Evolutionary conservation across 768 basidiomycete genomes (phyloP).

Genomic region (Leccinellum luteum): DNA sequence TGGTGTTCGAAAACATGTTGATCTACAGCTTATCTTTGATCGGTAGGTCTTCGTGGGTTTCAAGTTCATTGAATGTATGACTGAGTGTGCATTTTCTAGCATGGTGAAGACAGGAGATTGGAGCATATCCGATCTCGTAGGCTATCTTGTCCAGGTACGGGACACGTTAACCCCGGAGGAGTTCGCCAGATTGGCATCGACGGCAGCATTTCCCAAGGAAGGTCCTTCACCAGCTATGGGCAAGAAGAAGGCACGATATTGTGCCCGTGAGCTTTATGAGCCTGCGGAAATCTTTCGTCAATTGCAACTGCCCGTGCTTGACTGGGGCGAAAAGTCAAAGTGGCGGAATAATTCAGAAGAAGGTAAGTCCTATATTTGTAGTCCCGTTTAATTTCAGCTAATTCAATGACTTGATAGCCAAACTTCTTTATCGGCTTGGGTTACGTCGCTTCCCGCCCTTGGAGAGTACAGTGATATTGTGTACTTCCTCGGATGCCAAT

Average conservation of each 20-base stretch:
- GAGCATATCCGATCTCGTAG: constrained; percentile 81
- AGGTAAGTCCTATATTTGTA: constrained; percentile 47
- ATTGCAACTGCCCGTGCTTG: constrained; percentile 77
- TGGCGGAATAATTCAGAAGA: constrained; percentile 86
- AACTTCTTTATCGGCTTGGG: constrained; percentile 72
- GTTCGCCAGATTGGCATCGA: constrained; percentile 50
- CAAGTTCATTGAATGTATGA: neutral
- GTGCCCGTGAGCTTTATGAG: constrained; percentile 80
- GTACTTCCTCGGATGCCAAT: constrained; percentile 51
- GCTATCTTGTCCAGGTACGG: constrained; percentile 84
- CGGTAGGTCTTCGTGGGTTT: constrained; percentile 44
- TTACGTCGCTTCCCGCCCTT: constrained; percentile 68
- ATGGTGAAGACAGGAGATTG: constrained; percentile 90
- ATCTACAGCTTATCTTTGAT: constrained; percentile 90
- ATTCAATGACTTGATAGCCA: constrained; percentile 47
- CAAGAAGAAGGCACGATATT: constrained; percentile 47
- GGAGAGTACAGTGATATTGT: constrained; percentile 62
- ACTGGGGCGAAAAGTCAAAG: constrained; percentile 77
- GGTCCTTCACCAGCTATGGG: constrained; percentile 20
- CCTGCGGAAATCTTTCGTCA: constrained; percentile 69
- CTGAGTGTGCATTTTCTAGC: constrained; percentile 35
- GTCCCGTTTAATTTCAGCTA: neutral
- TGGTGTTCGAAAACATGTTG: constrained; percentile 89
- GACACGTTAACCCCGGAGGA: constrained; percentile 59
- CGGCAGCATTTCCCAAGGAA: constrained; percentile 76